Evolutionary conservation across 257 asterid species (phyloP), one percentile per base, ranked within the genome.

Genomic region (Echium plantagineum): DNA sequence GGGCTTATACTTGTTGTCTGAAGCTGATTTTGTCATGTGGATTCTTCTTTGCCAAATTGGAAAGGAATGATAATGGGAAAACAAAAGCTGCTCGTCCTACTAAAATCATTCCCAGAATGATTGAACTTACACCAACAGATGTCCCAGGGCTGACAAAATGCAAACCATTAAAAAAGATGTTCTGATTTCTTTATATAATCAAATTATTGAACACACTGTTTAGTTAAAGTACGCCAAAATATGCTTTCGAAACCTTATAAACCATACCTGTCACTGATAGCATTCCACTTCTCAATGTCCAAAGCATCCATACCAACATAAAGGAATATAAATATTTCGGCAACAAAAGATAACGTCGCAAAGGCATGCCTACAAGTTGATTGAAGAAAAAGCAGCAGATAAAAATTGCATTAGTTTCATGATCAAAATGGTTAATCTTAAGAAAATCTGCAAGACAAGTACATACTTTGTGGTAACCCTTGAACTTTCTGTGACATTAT

Each of bases 261-360:
- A 21, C 54, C 28, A 48, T 74, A 90, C 97, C 97, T 91, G 84
- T 75, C 75, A 66, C 95, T 80, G 55, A 85, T 96, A 58, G 82
- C 74, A 65, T 71, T 84, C 98, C 98, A 91, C 76, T 91, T 91
- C 66, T 91, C 98, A 26, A 91, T 91, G 85, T 91, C 98, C 55
- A 91, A 66, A 66, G 98, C 98, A 81, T 91, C 98, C 98, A 91
- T 91, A 51, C 98, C 98, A 58, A 91, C 98, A 66, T 85, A 91
- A 35, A 91, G 94, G 66, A 91, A 91, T 75, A 91, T 91, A 69
- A 91, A 91, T 72, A 82, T 84, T 79, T 91, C 98, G 47, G 94
- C 88, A 66, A 91, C 81, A 79, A 91, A 91, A 58, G 98, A 91
- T 65, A 91, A 70, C 31, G 98, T 84, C 26, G 98, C 98, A 68